A percentile compares a stretch with the other conserved stretches of the same genome.
phyloP scores from a whole-genome alignment of 495 filamentous ascomycete genomes.

The Penicillium parvum region DNA sequence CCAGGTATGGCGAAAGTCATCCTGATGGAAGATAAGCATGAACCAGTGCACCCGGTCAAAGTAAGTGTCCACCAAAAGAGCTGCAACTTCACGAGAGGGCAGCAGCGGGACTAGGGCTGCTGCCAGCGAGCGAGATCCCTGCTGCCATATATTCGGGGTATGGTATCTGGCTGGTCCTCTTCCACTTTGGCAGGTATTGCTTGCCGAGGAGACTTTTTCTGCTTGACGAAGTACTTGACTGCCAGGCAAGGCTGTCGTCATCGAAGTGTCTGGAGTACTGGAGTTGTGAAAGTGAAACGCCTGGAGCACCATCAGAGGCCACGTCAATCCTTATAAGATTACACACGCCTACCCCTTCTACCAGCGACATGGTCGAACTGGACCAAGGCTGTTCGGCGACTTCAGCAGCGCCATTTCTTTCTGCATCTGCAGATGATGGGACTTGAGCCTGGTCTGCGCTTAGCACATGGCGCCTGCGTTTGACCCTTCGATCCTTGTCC shows the following conservation, averaged over 20 bases:
- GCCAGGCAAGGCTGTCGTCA: slow-evolving; percentile 23
- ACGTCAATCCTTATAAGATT: neutral
- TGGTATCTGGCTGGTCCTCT: neutral
- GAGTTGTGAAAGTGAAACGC: slow-evolving; percentile 25
- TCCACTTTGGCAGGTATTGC: neutral
- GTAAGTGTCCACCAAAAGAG: slow-evolving; percentile 32
- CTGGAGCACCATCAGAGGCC: neutral
- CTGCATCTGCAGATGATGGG: too few species aligned
- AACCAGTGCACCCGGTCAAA: slow-evolving; percentile 40
- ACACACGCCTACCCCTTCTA: slow-evolving; percentile 18
- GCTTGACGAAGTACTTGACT: neutral
- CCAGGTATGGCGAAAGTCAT: slow-evolving; percentile 31
- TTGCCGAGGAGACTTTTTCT: neutral
- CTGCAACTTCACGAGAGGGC: slow-evolving; percentile 18
- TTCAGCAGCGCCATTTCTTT: neutral
- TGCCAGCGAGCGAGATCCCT: neutral
- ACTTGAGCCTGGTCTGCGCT: neutral
- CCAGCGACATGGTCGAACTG: slow-evolving; percentile 29
- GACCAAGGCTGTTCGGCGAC: slow-evolving; percentile 9
- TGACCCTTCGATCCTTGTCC: neutral
- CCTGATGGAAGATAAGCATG: slow-evolving; percentile 34
- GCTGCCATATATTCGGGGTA: neutral
- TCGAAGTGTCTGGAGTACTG: slow-evolving; percentile 6
- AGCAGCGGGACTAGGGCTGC: slow-evolving; percentile 14
- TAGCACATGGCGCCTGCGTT: too few species aligned